A percentile compares a stretch with the other conserved stretches of the same genome.
These are phyloP conservation scores for Candida insectorum DNA, from an alignment of 805 yeast genomes.

Conservation along the genomic window DNA sequence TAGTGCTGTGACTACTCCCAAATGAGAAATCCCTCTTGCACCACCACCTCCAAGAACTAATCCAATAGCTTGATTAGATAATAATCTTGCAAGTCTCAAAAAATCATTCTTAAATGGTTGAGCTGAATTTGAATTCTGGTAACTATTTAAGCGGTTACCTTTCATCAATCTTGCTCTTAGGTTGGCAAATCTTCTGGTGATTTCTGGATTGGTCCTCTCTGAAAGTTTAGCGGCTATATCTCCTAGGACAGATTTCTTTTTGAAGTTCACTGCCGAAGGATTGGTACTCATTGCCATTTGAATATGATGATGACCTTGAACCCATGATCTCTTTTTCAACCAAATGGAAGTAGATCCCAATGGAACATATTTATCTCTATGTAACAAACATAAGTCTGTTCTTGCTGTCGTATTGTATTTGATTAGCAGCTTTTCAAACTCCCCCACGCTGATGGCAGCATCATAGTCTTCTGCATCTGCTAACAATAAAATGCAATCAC, in stretches of 20 bases:
- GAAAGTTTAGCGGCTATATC: constrained; percentile 36
- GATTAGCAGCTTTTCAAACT: constrained; percentile 73
- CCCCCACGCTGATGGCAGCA: constrained; percentile 69
- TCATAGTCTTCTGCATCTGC: constrained; percentile 74
- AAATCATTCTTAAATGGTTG: constrained; percentile 81
- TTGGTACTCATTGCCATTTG: constrained; percentile 50
- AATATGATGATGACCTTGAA: constrained; percentile 88
- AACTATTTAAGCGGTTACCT: constrained; percentile 17
- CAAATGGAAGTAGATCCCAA: constrained; percentile 85
- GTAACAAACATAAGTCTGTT: constrained; percentile 81
- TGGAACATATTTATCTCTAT: constrained; percentile 74
- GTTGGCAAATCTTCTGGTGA: constrained; percentile 28
- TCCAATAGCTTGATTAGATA: constrained; percentile 93
- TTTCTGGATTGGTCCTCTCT: constrained; percentile 30
- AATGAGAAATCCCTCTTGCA: constrained; percentile 88
- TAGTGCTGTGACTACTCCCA: constrained; percentile 86
- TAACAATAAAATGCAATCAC: constrained; percentile 84
- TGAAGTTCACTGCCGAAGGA: background rate
- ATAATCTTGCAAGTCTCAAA: constrained; percentile 79
- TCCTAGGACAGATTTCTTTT: constrained; percentile 20
- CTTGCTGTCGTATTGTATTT: constrained; percentile 80
- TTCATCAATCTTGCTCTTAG: constrained; percentile 26
- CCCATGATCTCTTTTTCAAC: constrained; percentile 87
- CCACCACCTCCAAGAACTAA: constrained; percentile 97
- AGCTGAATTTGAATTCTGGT: constrained; percentile 19